Evolutionary conservation across 495 filamentous ascomycete genomes (phyloP).

Genomic region (Friedmanniomyces simplex): DNA sequence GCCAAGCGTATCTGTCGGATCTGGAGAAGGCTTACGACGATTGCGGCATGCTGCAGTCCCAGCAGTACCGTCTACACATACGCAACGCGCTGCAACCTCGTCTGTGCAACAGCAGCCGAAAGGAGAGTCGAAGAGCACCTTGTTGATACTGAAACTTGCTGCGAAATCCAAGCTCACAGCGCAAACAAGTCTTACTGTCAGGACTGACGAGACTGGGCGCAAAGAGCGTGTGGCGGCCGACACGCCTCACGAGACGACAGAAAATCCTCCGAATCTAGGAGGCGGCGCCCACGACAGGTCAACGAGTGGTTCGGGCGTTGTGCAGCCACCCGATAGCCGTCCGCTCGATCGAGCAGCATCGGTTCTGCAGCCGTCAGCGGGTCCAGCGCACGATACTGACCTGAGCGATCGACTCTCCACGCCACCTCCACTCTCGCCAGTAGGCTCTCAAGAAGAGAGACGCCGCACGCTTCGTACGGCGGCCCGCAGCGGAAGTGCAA

Average conservation of each 20-base stretch:
- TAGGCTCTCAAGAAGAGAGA: too few species aligned
- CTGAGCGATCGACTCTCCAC: too few species aligned
- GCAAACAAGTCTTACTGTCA: not conserved
- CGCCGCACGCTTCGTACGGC: too few species aligned
- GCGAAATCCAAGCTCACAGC: not conserved
- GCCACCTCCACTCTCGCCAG: too few species aligned
- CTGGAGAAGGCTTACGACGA: not conserved
- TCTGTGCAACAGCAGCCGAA: not conserved
- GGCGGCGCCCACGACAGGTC: too few species aligned
- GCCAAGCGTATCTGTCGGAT: too few species aligned
- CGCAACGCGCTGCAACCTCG: not conserved
- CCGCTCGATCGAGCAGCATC: too few species aligned
- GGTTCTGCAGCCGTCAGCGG: too few species aligned
- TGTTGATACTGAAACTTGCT: not conserved
- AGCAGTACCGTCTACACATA: not conserved
- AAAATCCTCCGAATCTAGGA: too few species aligned
- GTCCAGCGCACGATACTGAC: too few species aligned
- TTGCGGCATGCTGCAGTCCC: not conserved
- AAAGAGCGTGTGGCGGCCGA: not conserved
- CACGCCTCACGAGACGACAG: not conserved
- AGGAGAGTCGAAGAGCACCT: not conserved
- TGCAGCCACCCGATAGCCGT: too few species aligned
- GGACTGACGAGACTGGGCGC: not conserved
- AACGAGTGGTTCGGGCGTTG: too few species aligned
- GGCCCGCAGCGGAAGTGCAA: not conserved